phyloP scores from a whole-genome alignment of 129 eudicot genomes.

The Tanacetum coccineum region DNA sequence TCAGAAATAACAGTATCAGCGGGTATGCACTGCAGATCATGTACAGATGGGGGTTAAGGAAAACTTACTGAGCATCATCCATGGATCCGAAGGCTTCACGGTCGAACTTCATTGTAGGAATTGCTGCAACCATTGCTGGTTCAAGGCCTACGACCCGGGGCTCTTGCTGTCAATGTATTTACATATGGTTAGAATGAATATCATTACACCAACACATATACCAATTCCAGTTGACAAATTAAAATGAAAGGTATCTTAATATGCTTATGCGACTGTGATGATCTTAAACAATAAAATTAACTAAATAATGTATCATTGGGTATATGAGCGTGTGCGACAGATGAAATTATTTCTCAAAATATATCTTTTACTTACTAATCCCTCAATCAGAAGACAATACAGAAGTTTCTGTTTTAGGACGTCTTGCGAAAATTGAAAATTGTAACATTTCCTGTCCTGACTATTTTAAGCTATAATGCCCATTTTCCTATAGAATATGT shows the following conservation, averaged over 20 bases:
- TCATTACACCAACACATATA: background rate
- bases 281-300: background rate
- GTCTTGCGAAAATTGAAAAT: background rate
- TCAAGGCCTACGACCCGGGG: slow-evolving; percentile 68
- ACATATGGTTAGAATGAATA: slow-evolving; percentile 13
- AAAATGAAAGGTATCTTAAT: background rate
- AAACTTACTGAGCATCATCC: slow-evolving; percentile 86
- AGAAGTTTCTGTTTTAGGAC: slow-evolving; percentile 9
- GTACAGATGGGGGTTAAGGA: background rate
- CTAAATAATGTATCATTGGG: background rate
- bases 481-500: too few species aligned
- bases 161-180: slow-evolving; percentile 60
- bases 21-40: too few species aligned
- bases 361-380: background rate
- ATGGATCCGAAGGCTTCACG: slow-evolving; percentile 73
- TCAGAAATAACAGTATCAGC: too few species aligned
- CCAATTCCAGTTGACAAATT: background rate
- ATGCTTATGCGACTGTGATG: background rate
- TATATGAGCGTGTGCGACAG: too few species aligned
- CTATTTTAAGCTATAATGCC: too few species aligned
- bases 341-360: background rate
- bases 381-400: background rate
- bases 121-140: slow-evolving; percentile 85
- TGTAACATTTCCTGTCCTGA: background rate
- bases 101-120: slow-evolving; percentile 80